These are phyloP conservation scores for Sphagnum magellanicum DNA, from an alignment of 228 moss, liverwort and hornwort species.

Conservation along the genomic window DNA sequence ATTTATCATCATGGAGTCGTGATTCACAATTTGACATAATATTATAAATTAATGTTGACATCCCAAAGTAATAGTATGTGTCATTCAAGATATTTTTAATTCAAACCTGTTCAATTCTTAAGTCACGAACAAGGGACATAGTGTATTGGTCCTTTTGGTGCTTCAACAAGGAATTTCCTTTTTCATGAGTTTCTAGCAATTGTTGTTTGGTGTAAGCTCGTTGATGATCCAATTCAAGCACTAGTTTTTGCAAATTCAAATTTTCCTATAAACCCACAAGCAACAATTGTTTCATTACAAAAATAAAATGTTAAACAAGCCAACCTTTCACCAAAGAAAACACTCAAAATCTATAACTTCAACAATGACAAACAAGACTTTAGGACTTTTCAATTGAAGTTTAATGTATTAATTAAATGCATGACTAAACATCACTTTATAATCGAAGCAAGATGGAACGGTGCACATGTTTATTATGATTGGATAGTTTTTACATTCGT, in stretches of 20 bases:
- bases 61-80: too few species aligned
- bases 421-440: too few species aligned
- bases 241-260: slow-evolving; percentile 37
- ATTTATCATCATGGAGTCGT: too few species aligned
- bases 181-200: slow-evolving; percentile 41
- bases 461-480: too few species aligned
- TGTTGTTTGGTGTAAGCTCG: slow-evolving; percentile 35
- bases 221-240: slow-evolving; percentile 47
- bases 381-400: too few species aligned
- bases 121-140: slow-evolving; percentile 48
- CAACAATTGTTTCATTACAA: not conserved
- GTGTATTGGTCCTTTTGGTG: slow-evolving; percentile 53
- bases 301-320: not conserved
- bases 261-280: slow-evolving; percentile 14
- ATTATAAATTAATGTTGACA: too few species aligned
- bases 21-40: too few species aligned
- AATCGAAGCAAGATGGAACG: too few species aligned
- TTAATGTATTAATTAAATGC: too few species aligned
- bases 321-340: not conserved
- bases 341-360: not conserved
- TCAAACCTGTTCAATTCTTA: slow-evolving; percentile 47
- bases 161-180: slow-evolving; percentile 36
- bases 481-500: not conserved
- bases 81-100: too few species aligned
- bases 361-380: not conserved